Evolutionary conservation across 2,329 filamentous ascomycete genomes (phyloP), one percentile per base, ranked within the genome.

Genomic region (Aureobasidium melanogenum): DNA sequence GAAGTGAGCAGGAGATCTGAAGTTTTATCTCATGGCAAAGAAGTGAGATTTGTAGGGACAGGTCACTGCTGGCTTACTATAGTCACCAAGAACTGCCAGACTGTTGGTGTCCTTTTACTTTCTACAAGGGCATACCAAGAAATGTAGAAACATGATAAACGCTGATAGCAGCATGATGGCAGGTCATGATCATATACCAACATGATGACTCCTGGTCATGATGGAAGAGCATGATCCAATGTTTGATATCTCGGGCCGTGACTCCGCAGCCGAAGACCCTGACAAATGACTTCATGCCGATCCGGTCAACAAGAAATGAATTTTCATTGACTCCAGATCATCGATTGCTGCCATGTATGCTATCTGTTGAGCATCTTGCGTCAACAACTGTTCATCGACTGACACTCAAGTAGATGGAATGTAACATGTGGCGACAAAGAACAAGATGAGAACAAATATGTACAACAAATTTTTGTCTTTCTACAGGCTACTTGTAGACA

Each of bases 391-490:
- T 32, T 32, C 1, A 32, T 32, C 8, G 10, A 32, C 3, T 9
- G 9, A 32, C 30, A 32, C 30, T 10, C 30, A 10, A 32, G 9
- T 12, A 32, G 9, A 9, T 10, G 8, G 10, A 10, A 32, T 10
- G 7, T 2, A 36, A 36, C 12, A 5, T 15, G 5, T 36, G 12
- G 32, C 14, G 14, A 41, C 3, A 41, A 2, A n/a, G 12, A 41
- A 22, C 10, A 15, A 51, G 32, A 26, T 14, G 34, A n/a, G n/a
- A 54, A 50, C 28, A 22, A 24, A 48, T 48, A 58, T 58, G 55
- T 58, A 58, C 55, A 58, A 58, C 43, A 48, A 58, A 47, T 48
- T 48, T 48, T 57, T 57, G 22, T 57, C 41, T 57, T 46, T 57
- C 54, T 44, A 57, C 54, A 36, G 46, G 19, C 52, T 44, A 43